These are phyloP conservation scores for Diaporthe sp. DNA, from an alignment of 2,329 filamentous ascomycete genomes.

Conservation along the genomic window DNA sequence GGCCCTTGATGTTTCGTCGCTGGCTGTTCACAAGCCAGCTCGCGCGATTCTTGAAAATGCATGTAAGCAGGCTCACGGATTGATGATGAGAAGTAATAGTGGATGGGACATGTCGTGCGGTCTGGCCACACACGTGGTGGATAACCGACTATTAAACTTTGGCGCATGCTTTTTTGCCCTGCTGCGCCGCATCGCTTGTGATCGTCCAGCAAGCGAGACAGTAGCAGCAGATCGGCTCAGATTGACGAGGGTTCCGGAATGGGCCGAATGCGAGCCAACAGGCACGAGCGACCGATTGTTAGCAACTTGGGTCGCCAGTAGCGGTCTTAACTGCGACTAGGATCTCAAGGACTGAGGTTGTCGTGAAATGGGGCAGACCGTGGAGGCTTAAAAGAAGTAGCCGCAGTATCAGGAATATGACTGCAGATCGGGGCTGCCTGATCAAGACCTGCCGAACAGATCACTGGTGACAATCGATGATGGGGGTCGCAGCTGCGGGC, in stretches of 20 bases:
- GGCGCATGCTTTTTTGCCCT: conserved; percentile 1
- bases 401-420: background rate
- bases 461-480: conserved; percentile 4
- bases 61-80: background rate
- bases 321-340: background rate
- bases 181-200: conserved; percentile 37
- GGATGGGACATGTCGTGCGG: background rate
- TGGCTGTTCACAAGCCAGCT: background rate
- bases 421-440: conserved; percentile 9
- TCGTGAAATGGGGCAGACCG: background rate
- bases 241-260: conserved; percentile 21
- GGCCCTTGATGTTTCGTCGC: background rate
- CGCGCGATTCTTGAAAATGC: background rate
- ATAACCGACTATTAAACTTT: background rate
- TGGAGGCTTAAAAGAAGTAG: background rate
- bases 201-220: conserved; percentile 47
- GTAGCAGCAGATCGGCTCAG: conserved; percentile 16
- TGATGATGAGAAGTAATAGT: background rate
- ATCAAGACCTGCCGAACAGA: background rate
- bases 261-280: conserved; percentile 14
- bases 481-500: background rate
- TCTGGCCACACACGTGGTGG: background rate
- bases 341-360: background rate
- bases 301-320: background rate
- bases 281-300: background rate